A percentile compares a stretch with the other conserved stretches of the same genome.
These are phyloP conservation scores for Polytrichum commune DNA, from an alignment of 225 moss, liverwort and hornwort species.

Conservation along the genomic window DNA sequence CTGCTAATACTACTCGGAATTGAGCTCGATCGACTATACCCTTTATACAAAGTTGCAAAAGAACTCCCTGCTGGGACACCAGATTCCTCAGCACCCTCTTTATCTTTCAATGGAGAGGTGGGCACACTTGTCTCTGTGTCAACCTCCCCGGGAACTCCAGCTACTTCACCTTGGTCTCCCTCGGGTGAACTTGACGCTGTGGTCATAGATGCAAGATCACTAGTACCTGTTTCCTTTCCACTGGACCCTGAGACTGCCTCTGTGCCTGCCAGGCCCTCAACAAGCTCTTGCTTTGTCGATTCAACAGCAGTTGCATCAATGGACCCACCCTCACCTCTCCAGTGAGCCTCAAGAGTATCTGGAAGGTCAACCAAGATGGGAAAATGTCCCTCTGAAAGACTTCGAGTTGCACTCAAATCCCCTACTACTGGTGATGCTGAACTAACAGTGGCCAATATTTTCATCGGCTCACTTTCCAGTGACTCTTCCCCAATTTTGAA, in stretches of 20 bases:
- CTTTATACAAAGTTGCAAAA: slow-evolving; percentile 33
- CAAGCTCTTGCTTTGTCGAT: slow-evolving; percentile 10
- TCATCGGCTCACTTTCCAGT: neutral
- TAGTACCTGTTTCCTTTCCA: slow-evolving; percentile 23
- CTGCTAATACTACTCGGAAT: slow-evolving; percentile 32
- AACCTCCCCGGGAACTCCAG: slow-evolving; percentile 8
- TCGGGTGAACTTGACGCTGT: slow-evolving; percentile 9
- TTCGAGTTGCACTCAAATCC: slow-evolving; percentile 44
- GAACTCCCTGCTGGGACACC: slow-evolving; percentile 29
- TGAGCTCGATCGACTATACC: slow-evolving; percentile 47
- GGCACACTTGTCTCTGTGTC: slow-evolving; percentile 42
- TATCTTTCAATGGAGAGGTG: slow-evolving; percentile 52
- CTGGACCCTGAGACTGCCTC: slow-evolving; percentile 6
- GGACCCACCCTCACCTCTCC: slow-evolving; percentile 56
- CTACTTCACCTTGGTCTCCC: slow-evolving; percentile 16
- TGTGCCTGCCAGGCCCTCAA: slow-evolving; percentile 7
- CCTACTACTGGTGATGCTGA: slow-evolving; percentile 19
- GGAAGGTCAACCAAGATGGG: slow-evolving; percentile 75
- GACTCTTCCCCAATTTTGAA: slow-evolving; percentile 1
- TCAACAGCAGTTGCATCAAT: slow-evolving; percentile 32
- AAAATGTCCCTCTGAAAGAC: slow-evolving; percentile 74
- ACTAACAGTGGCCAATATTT: neutral
- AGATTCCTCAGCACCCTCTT: slow-evolving; percentile 32
- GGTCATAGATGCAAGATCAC: slow-evolving; percentile 37
- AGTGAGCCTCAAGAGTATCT: slow-evolving; percentile 52